Evolutionary conservation across 139 green algal species (phyloP), one percentile per base, ranked within the genome.

Genomic region (Tetraselmis chui): DNA sequence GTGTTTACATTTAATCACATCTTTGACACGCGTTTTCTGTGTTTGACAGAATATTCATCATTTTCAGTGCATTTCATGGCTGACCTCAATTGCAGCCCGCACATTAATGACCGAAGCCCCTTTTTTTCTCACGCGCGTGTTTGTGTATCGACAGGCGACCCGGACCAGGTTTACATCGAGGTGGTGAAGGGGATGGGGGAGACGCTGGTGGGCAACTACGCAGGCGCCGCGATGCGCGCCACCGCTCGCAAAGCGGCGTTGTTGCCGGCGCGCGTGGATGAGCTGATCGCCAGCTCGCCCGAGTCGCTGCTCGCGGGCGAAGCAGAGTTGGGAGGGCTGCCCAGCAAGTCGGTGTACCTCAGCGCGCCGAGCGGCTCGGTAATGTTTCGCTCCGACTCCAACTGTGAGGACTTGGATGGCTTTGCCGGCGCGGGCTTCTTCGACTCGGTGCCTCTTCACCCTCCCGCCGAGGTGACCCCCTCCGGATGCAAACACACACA

Each of bases 111-210:
- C n/a, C n/a, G n/a, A n/a, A n/a, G n/a, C n/a, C n/a, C n/a, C n/a
- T n/a, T n/a, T n/a, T n/a, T n/a, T n/a, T n/a, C n/a, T n/a, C n/a
- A n/a, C n/a, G n/a, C n/a, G n/a, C n/a, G n/a, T n/a, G n/a, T n/a
- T n/a, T n/a, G n/a, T 76, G 25, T 2, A 31, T 79, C n/a, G 77
- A 79, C 82, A 86, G 87, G 82, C 0, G 81, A 87, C 29, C 29
- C 30, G 2, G 74, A 75, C 5, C 81, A 90, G 81, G 82, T 92
- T 1, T 87, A 84, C 28, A 59, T 88, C 27, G 85, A 92, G 85
- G 28, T 88, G 79, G 91, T 94, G 79, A 75, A 85, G 45, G 91
- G 91, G 25, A 78, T 95, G 30, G 91, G 91, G 1, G 91, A 95
- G 85, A 79, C 86, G 24, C 84, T 95, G 23, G 91, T 95, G 31